These are phyloP conservation scores for Dryas alaskensis DNA, from an alignment of 306 rosid species.

Conservation along the genomic window DNA sequence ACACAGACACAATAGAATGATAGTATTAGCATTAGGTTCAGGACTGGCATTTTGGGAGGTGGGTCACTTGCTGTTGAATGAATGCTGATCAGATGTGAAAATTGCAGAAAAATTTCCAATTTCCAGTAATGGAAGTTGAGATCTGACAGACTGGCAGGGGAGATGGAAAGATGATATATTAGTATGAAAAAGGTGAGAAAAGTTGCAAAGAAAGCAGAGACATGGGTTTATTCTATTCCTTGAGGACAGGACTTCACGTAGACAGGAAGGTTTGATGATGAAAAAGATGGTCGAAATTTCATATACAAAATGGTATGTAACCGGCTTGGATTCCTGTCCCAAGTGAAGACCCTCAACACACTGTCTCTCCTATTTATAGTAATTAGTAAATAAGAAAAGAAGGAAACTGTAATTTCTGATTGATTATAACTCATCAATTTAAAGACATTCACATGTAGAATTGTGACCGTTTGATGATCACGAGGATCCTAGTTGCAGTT, in stretches of 20 bases:
- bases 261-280: constrained; percentile 1
- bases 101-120: not conserved
- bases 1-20: constrained; percentile 23
- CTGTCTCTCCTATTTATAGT: constrained; percentile 59
- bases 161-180: constrained; percentile 11
- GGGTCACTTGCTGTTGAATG: constrained; percentile 8
- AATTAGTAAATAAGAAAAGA: not conserved
- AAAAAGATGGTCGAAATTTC: not conserved
- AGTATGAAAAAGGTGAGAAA: constrained; percentile 35
- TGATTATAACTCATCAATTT: constrained; percentile 3
- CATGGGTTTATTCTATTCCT: constrained; percentile 26
- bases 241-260: not conserved
- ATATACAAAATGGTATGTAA: no score
- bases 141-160: constrained; percentile 38
- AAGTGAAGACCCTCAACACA: not conserved
- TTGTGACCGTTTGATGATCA: constrained; percentile 98
- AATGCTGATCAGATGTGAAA: constrained; percentile 37
- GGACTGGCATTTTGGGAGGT: constrained; percentile 52
- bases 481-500: constrained; percentile 58
- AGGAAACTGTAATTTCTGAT: not conserved
- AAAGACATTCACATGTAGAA: constrained; percentile 72
- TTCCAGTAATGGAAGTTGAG: constrained; percentile 28
- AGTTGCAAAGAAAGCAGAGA: constrained; percentile 32
- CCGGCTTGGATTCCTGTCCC: no score
- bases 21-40: constrained; percentile 30